Evolutionary conservation across 768 basidiomycete genomes (phyloP), one percentile per base, ranked within the genome.

Genomic region (Goffeauzyma gilvescens): DNA sequence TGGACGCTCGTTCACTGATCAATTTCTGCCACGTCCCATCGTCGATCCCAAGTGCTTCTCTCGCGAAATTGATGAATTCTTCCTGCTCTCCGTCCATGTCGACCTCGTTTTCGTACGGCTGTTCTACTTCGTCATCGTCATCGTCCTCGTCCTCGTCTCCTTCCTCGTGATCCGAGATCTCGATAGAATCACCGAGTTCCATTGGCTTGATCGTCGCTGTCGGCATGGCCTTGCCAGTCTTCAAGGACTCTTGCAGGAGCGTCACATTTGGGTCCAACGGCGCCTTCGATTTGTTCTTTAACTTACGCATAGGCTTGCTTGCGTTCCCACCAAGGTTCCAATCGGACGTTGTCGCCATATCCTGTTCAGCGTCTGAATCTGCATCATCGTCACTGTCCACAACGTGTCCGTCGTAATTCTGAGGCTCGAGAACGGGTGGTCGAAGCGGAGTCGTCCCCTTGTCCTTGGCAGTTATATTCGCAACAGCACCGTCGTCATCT

Each of bases 81-180:
- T 81, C 85, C 64, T 84, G 75, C 64, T 98, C 93, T 53, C 83
- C 79, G 1, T 69, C 74, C 85, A 96, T 90, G 51, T 93, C 79
- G 25, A 85, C 65, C 17, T 62, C 61, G 26, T 45, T 49, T 9
- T 49, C 50, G 53, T 80, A 76, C 0, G 85, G 84, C n/a, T 67
- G 67, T 37, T 30, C 32, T 13, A 32, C 52, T 3, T 41, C 51
- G 9, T 87, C 84, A 42, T 84, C 60, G 13, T 48, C 55, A n/a
- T 48, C 52, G 14, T 50, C 81, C 31, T 81, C 85, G 4, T 71
- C 73, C 42, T 80, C 80, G 3, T 60, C 65, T 38, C 73, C 75
- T 1, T 66, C 69, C 10, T 35, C 46, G 10, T 36, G 47, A 4
- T 66, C 70, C 1, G 28, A 41, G 8, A 45, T 40, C 25, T 44